Evolutionary conservation across 2,329 filamentous ascomycete species (phyloP), one percentile per base, ranked within the genome.

Genomic region (Clonostachys byssicola): DNA sequence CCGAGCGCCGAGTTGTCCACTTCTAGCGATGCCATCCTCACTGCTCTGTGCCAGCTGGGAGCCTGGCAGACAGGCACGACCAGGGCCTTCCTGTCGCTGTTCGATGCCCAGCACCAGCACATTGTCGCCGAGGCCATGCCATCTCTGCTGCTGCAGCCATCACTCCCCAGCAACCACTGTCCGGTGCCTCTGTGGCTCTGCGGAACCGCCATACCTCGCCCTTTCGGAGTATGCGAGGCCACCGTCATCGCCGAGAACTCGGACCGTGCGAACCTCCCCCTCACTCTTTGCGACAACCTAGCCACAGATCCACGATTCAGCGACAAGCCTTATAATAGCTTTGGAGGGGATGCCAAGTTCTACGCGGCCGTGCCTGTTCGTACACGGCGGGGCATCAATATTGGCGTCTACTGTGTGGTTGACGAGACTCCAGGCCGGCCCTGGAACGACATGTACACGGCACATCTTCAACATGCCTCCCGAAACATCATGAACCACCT

Each of bases 121-220:
- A 60, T 80, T 17, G 59, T 80, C 14, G 74, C 75, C 46, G 77
- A 80, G 51, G 73, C 75, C 6, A 75, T 74, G 1, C 63, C 64
- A 2, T 62, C 60, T 2, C 60, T 70, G 4, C 67, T 66, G 0
- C 54, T 78, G 6, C 45, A 54, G 12, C 52, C 60, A 1, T 50
- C 34, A 2, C 42, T 56, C 8, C 46, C 47, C 5, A 49, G 46
- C 12, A 47, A 54, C 5, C 39, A 49, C 2, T 51, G 47, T 12
- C 30, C 48, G 0, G 50, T 52, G 5, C 38, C 20, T 4, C 54
- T 67, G 1, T 57, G 54, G 52, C 53, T 64, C 6, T 65, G 62
- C 17, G 61, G 61, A 40, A 57, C 55, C 9, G 60, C 60, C 33
- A 61, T 67, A 10, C 60, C 63, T 6, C 60, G 64, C 3, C 18